Evolutionary conservation across 306 rosid species (phyloP).

Genomic region (Vigna radiata): DNA sequence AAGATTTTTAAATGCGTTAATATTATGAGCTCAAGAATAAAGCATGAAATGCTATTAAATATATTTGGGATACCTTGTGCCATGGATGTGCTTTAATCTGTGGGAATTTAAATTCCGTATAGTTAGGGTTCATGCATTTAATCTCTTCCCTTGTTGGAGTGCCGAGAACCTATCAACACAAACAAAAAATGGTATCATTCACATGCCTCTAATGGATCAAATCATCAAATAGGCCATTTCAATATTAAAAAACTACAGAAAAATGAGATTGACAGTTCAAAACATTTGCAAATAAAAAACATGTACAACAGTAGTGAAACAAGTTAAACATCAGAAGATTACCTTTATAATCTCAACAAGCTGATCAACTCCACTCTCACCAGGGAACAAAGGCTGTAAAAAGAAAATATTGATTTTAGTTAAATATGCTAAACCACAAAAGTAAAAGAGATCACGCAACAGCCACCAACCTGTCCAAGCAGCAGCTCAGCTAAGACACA

Average conservation of each 20-base stretch:
- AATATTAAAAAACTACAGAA: conserved; percentile 27
- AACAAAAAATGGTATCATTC: conserved; percentile 35
- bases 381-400: conserved; percentile 91
- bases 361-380: conserved; percentile 98
- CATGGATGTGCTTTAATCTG: conserved; percentile 99
- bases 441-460: conserved; percentile 12
- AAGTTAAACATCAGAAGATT: conserved; percentile 34
- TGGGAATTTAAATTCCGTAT: conserved; percentile 97
- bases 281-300: conserved; percentile 14
- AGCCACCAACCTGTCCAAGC: conserved; percentile 86
- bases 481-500: conserved; percentile 96
- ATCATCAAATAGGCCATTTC: conserved; percentile 24
- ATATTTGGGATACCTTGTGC: conserved; percentile 77
- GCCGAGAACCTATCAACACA: conserved; percentile 77
- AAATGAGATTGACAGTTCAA: conserved; percentile 4
- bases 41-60: conserved; percentile 19
- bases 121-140: conserved; percentile 98
- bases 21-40: not conserved
- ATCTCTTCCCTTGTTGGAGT: conserved; percentile 99
- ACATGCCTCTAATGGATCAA: conserved; percentile 28
- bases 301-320: conserved; percentile 2
- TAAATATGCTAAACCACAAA: conserved; percentile 18
- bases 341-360: conserved; percentile 99
- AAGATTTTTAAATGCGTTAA: conserved; percentile 18
- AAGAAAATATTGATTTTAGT: conserved; percentile 28